These are phyloP conservation scores for Eruca vesicaria DNA, from an alignment of 441 rosid genomes.

Conservation along the genomic window DNA sequence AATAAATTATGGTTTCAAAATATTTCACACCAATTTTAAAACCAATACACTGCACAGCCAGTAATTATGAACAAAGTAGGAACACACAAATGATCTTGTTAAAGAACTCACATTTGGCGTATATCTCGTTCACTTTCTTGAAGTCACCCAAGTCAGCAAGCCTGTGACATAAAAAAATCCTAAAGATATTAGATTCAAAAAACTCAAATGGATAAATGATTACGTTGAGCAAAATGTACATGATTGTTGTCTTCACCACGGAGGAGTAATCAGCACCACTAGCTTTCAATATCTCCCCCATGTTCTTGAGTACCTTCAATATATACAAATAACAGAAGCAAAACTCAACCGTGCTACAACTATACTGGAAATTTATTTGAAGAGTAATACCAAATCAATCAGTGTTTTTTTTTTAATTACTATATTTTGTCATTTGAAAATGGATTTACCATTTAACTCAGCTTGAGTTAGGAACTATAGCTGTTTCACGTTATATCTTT, in stretches of 20 bases:
- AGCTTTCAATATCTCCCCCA: slow-evolving; percentile 90
- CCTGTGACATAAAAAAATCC: slow-evolving; percentile 45
- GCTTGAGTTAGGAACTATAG: not conserved
- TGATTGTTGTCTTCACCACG: slow-evolving; percentile 92
- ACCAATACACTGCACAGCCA: not conserved
- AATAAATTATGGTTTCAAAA: not conserved
- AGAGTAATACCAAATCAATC: too few species aligned
- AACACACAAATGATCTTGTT: not conserved
- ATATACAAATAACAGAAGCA: not conserved
- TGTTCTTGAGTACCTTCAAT: slow-evolving; percentile 68
- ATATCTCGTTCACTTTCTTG: slow-evolving; percentile 92
- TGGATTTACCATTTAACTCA: not conserved
- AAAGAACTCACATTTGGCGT: slow-evolving; percentile 65
- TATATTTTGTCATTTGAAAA: not conserved
- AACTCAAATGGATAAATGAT: not conserved
- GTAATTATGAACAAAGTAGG: not conserved
- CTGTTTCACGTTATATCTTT: not conserved
- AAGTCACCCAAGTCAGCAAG: slow-evolving; percentile 90
- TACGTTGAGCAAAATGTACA: slow-evolving; percentile 39
- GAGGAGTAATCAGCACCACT: slow-evolving; percentile 77
- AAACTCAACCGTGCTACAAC: too few species aligned
- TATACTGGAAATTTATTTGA: too few species aligned
- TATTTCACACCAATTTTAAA: not conserved
- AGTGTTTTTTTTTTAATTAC: too few species aligned
- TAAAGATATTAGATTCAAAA: not conserved